Conservation (phyloP, 345 rosid species). For the Eucalyptus polybractea region DNA sequence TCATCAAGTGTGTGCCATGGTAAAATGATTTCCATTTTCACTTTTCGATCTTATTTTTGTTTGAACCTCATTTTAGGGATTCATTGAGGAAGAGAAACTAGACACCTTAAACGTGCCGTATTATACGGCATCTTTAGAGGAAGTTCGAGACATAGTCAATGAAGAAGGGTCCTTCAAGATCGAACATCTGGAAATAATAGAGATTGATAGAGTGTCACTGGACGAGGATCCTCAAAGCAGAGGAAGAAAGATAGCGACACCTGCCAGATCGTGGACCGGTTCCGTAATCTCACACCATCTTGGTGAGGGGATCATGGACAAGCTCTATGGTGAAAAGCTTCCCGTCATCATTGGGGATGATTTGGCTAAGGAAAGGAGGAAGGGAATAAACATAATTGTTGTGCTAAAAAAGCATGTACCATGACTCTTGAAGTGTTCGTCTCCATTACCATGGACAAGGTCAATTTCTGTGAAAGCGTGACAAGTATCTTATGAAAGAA, state of each 20-base stretch:
- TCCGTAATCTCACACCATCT: slow-evolving; percentile 1
- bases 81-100: slow-evolving; percentile 5
- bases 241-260: neutral
- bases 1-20: neutral
- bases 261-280: neutral
- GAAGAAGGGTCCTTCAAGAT: neutral
- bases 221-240: neutral
- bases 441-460: neutral
- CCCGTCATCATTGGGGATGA: neutral
- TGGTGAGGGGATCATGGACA: neutral
- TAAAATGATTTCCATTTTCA: neutral
- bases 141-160: neutral
- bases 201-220: neutral
- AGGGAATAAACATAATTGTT: neutral
- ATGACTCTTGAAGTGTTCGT: neutral
- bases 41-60: neutral
- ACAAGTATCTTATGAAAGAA: neutral
- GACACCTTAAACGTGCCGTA: slow-evolving; percentile 1
- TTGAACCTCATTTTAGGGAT: neutral
- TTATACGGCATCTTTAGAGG: neutral
- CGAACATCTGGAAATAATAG: neutral
- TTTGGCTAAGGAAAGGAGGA: neutral
- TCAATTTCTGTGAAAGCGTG: neutral
- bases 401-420: neutral
- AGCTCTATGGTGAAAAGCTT: neutral